Conservation (phyloP, 75 land plant genomes). For the Selaginella moellendorffii region DNA sequence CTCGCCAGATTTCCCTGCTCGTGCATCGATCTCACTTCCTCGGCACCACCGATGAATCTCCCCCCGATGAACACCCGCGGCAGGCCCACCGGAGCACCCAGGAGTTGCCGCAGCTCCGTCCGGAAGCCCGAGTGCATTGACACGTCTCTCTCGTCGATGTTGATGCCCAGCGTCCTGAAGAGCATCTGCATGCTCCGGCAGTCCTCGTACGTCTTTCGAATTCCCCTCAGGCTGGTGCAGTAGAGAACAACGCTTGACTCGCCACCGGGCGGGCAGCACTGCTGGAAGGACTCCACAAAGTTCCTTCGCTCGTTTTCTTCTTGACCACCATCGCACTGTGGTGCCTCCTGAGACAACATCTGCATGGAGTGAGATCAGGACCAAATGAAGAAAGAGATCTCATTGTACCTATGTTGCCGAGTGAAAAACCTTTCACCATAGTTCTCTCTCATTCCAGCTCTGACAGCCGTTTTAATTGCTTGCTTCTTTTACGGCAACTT, state of each 20-base stretch:
- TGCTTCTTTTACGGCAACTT: neutral
- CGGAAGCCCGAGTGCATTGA: slow-evolving; percentile 5
- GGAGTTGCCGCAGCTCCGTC: neutral
- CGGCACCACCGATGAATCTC: slow-evolving; percentile 1
- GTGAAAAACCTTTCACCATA: neutral
- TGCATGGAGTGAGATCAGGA: neutral
- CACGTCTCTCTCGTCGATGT: slow-evolving; percentile 6
- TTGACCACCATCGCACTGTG: too few species aligned
- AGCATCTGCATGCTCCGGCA: neutral
- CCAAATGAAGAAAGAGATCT: neutral
- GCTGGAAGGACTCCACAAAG: neutral
- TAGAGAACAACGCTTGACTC: neutral
- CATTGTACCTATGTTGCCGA: neutral
- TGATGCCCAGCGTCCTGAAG: neutral
- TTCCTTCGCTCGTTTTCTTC: slow-evolving; percentile 9
- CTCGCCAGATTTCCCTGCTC: neutral
- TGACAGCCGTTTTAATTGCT: neutral
- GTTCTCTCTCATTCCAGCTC: neutral
- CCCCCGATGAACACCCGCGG: slow-evolving; percentile 3
- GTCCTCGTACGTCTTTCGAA: slow-evolving; percentile 1
- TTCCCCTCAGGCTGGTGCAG: neutral
- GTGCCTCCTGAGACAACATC: too few species aligned
- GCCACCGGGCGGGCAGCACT: neutral
- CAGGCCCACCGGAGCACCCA: slow-evolving; percentile 16
- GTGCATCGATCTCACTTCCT: neutral